Evolutionary conservation across 257 asterid species (phyloP).

Genomic region (Solanum piurae): DNA sequence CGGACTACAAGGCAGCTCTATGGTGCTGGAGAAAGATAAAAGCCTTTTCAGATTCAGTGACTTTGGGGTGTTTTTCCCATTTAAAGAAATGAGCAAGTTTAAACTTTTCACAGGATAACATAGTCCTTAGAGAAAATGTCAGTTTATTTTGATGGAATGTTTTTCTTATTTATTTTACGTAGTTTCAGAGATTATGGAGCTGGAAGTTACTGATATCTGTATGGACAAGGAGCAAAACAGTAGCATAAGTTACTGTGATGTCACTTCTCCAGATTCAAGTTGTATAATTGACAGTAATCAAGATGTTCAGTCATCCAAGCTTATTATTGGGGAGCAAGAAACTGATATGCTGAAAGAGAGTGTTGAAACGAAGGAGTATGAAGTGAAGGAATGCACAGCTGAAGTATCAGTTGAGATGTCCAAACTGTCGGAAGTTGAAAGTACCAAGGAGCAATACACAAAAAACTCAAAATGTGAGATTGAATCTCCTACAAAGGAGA

Average conservation of each 20-base stretch:
- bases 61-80: not conserved
- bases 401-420: slow-evolving; percentile 31
- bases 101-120: not conserved
- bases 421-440: slow-evolving; percentile 12
- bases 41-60: not conserved
- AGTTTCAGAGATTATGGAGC: slow-evolving; percentile 47
- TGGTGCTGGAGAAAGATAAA: not conserved
- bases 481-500: slow-evolving; percentile 6
- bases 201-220: slow-evolving; percentile 48
- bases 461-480: slow-evolving; percentile 8
- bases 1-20: not conserved
- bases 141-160: not conserved
- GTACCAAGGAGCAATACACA: slow-evolving; percentile 14
- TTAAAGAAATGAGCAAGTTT: not conserved
- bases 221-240: slow-evolving; percentile 64
- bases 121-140: not conserved
- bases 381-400: slow-evolving; percentile 53
- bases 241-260: slow-evolving; percentile 29
- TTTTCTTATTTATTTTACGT: not conserved
- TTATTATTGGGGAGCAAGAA: slow-evolving; percentile 25
- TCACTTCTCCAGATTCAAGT: slow-evolving; percentile 19
- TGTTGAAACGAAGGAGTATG: slow-evolving; percentile 39
- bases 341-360: slow-evolving; percentile 21
- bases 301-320: slow-evolving; percentile 23
- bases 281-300: slow-evolving; percentile 2